phyloP scores from a whole-genome alignment of 768 basidiomycete species.

The Leucocoprinus leucothites region DNA sequence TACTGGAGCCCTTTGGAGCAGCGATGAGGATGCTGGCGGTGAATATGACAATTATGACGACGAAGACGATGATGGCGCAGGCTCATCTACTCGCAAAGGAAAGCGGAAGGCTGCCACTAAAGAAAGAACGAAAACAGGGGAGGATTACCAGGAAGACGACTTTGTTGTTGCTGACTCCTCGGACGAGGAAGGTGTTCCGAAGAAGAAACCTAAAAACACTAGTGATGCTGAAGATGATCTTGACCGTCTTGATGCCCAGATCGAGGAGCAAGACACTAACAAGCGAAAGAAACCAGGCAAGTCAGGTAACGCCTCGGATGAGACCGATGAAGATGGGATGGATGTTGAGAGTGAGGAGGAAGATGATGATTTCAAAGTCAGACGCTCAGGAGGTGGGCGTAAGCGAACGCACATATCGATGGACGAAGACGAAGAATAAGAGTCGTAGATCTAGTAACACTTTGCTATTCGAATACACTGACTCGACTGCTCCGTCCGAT shows the following conservation, averaged over 20 bases:
- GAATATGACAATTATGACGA: conserved; percentile 53
- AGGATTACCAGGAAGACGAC: conserved; percentile 79
- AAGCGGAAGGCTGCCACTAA: conserved; percentile 41
- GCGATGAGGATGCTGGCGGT: conserved; percentile 62
- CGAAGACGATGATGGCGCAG: conserved; percentile 43
- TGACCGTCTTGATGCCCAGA: conserved; percentile 69
- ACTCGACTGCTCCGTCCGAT: background rate
- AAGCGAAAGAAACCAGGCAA: conserved; percentile 30
- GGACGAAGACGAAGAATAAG: conserved; percentile 65
- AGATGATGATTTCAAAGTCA: conserved; percentile 67
- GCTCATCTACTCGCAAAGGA: conserved; percentile 34
- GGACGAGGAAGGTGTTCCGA: conserved; percentile 51
- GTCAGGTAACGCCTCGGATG: conserved; percentile 19
- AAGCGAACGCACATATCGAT: conserved; percentile 58
- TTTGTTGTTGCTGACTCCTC: conserved; percentile 83
- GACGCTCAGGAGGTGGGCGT: conserved; percentile 47
- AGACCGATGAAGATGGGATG: conserved; percentile 44
- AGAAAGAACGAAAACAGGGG: conserved; percentile 53
- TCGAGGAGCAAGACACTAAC: conserved; percentile 57
- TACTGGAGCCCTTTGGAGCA: conserved; percentile 48
- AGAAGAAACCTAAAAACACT: conserved; percentile 31
- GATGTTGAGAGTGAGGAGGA: conserved; percentile 76
- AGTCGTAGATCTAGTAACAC: conserved; percentile 21
- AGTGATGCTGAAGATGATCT: conserved; percentile 53
- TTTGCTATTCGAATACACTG: conserved; percentile 4